A percentile compares a stretch with the other conserved stretches of the same genome.
Evolutionary conservation across 805 yeast species (phyloP).

Genomic region (Wickerhamiella hasegawae): DNA sequence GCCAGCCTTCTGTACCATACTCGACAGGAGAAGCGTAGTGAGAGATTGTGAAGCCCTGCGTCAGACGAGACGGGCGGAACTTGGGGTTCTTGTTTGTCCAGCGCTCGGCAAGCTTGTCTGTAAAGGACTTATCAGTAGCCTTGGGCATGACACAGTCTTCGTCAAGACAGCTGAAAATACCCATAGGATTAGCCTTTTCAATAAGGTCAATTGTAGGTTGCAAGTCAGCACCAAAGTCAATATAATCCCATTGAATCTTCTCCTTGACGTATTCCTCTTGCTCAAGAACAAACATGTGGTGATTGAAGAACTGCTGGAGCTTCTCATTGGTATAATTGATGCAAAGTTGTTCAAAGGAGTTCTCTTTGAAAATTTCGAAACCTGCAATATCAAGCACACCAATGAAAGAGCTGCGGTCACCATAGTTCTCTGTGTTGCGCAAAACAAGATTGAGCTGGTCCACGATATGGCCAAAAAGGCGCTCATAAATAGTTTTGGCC

Average conservation of each 20-base stretch:
- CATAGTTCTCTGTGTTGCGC: slow-evolving; percentile 24
- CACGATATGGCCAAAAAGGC: slow-evolving; percentile 63
- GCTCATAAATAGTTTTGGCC: slow-evolving; percentile 75
- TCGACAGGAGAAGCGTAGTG: slow-evolving; percentile 98
- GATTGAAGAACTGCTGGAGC: slow-evolving; percentile 92
- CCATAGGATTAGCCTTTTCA: slow-evolving; percentile 59
- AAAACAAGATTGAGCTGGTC: slow-evolving; percentile 57
- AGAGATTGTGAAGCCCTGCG: slow-evolving; percentile 64
- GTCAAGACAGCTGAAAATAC: slow-evolving; percentile 71
- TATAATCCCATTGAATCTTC: slow-evolving; percentile 82
- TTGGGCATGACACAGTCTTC: slow-evolving; percentile 94
- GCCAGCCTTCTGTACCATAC: slow-evolving; percentile 82
- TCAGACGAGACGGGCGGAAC: slow-evolving; percentile 57
- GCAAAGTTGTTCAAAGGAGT: slow-evolving; percentile 93
- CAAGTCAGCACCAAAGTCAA: slow-evolving; percentile 87
- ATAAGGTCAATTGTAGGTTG: slow-evolving; percentile 90
- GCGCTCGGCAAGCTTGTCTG: slow-evolving; percentile 55
- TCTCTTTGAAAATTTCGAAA: slow-evolving; percentile 88
- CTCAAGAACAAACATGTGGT: slow-evolving; percentile 87
- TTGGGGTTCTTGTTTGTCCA: slow-evolving; percentile 41
- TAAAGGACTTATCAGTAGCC: slow-evolving; percentile 67
- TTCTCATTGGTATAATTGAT: slow-evolving; percentile 94
- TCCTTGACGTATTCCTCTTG: slow-evolving; percentile 94
- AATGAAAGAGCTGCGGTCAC: slow-evolving; percentile 30
- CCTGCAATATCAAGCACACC: slow-evolving; percentile 97